Evolutionary conservation across 176 grass and related monocot species (phyloP), one percentile per base, ranked within the genome.

Genomic region (Triticum urartu): DNA sequence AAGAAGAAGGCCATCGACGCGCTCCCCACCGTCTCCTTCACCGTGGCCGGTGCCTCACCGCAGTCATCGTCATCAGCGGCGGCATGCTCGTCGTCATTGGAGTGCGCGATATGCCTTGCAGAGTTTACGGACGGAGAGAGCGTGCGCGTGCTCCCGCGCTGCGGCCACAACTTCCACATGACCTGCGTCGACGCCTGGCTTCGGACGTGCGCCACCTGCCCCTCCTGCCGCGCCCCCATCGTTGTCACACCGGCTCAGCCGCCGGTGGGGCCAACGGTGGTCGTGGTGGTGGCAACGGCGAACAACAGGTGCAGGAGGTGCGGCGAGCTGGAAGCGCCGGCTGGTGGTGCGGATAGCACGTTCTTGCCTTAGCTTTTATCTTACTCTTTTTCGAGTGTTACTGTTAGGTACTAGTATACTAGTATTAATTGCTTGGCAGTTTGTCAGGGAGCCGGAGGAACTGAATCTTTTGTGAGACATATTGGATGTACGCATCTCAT

Each of bases 101-200:
- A 93, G 40, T 93, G 90, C n/a, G 82, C 86, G 10, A 89, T 92
- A 52, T 92, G 90, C 69, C 79, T 92, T 0, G 72, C 64, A 2
- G 90, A 92, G 17, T 92, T 92, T 69, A 64, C 83, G 4, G 86
- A 78, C 4, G 86, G 90, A 32, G 90, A 92, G 42, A 64, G 56
- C 2, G 56, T 94, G 38, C 87, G 92, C 70, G 89, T 87, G 85
- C 80, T 94, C 80, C 92, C 92, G 50, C 68, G 84, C 80, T 94
- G 92, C 76, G 84, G 84, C 75, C 92, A 94, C 50, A 52, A 26
- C 38, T 94, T 94, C 75, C 92, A 94, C 68, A 87, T 88, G 1
- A 62, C 25, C 33, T 94, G 92, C 75, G 63, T 94, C 68, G 92
- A 94, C 84, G 87, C 60, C 75, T 94, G 92, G 92, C 84, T 94